Conservation (phyloP, 257 asterid species). For the Jacaranda mimosifolia region DNA sequence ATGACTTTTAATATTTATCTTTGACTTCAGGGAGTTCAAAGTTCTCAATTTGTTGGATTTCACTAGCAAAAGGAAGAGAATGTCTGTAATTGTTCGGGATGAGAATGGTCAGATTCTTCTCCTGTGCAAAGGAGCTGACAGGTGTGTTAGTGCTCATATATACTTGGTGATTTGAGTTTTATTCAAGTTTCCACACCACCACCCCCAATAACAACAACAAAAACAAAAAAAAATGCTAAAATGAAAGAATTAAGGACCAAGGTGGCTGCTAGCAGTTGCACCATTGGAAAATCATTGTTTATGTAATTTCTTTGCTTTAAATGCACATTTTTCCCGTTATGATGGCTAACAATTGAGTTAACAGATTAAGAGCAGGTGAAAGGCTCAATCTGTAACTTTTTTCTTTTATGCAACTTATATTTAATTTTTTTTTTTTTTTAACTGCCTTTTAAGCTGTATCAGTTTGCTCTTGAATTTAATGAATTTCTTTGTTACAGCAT, state of each 20-base stretch:
- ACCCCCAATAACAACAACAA: too few relatives aligned
- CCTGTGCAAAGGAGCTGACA: conserved; percentile 97
- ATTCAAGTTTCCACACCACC: too few relatives aligned
- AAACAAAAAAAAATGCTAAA: neutral
- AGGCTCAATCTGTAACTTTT: neutral
- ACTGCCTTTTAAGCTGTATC: conserved; percentile 17
- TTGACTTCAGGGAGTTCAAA: conserved; percentile 80
- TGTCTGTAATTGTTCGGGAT: conserved; percentile 86
- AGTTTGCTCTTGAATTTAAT: conserved; percentile 32
- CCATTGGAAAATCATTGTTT: neutral
- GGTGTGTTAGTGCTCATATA: conserved; percentile 50
- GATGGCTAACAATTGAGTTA: neutral
- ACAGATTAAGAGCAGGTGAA: conserved; percentile 3
- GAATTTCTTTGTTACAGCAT: conserved; percentile 67
- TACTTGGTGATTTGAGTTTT: neutral
- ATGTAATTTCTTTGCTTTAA: conserved; percentile 10
- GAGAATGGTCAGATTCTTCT: conserved; percentile 81
- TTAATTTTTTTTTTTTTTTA: neutral
- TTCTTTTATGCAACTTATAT: neutral
- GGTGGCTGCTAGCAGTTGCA: conserved; percentile 19
- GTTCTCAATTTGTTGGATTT: conserved; percentile 89
- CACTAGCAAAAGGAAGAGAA: conserved; percentile 97
- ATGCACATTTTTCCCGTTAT: neutral
- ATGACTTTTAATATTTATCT: conserved; percentile 18
- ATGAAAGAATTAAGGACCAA: neutral